Conservation (phyloP, 352 stramenopile genomes). For the Phytophthora europaea region DNA sequence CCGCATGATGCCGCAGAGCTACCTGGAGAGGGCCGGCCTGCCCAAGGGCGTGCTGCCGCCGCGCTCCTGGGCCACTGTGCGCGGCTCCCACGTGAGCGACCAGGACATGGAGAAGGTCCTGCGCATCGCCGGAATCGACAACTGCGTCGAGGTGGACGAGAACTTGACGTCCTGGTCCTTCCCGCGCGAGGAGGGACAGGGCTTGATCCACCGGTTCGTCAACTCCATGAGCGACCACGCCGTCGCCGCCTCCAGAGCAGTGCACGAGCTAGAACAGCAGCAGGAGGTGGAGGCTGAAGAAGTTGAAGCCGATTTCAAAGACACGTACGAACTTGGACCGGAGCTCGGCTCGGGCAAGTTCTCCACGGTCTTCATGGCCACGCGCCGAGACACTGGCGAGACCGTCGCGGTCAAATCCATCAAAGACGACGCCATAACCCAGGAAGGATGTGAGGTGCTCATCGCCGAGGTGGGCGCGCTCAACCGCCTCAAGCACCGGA, state of each 20-base stretch:
- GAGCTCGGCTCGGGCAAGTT: slow-evolving; percentile 72
- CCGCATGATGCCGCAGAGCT: slow-evolving; percentile 75
- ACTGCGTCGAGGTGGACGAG: slow-evolving; percentile 56
- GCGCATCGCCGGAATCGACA: slow-evolving; percentile 62
- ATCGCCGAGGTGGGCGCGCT: slow-evolving; percentile 78
- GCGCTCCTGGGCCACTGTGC: slow-evolving; percentile 61
- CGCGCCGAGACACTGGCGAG: slow-evolving; percentile 51
- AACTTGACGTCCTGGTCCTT: slow-evolving; percentile 41
- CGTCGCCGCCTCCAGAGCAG: slow-evolving; percentile 18
- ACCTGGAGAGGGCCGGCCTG: slow-evolving; percentile 64
- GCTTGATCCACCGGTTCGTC: slow-evolving; percentile 47
- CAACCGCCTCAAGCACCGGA: slow-evolving; percentile 76
- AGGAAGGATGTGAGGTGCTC: slow-evolving; percentile 70
- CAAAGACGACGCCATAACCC: slow-evolving; percentile 51
- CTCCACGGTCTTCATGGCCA: slow-evolving; percentile 66
- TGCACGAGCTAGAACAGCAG: slow-evolving; percentile 19
- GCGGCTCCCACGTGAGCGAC: slow-evolving; percentile 59
- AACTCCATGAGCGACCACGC: slow-evolving; percentile 48
- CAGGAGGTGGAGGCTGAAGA: not conserved
- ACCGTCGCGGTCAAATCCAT: slow-evolving; percentile 76
- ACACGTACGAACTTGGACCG: slow-evolving; percentile 69
- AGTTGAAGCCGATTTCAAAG: slow-evolving; percentile 48
- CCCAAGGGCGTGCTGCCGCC: slow-evolving; percentile 60
- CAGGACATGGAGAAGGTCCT: slow-evolving; percentile 71
- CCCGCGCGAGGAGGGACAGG: slow-evolving; percentile 20